Conservation (phyloP, 164 flowering plant genomes). For the Tetracentron sinense region DNA sequence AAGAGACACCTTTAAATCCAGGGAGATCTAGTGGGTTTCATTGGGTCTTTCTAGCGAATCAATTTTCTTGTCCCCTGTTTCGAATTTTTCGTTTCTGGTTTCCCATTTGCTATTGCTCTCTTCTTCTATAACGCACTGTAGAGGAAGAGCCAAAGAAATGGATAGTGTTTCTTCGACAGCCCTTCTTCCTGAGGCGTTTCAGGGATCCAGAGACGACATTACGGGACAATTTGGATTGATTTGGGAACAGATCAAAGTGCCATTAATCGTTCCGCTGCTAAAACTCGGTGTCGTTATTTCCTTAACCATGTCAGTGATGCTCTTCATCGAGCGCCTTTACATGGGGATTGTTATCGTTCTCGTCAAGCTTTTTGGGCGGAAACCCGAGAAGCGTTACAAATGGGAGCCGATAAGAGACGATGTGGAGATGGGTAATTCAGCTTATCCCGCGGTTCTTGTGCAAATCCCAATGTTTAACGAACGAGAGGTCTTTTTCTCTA, state of each 20-base stretch:
- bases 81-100: constrained; percentile 3
- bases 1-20: constrained; percentile 9
- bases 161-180: constrained; percentile 21
- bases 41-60: constrained; percentile 5
- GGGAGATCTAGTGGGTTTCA: constrained; percentile 17
- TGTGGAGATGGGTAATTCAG: constrained; percentile 48
- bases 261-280: constrained; percentile 49
- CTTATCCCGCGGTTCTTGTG: constrained; percentile 68
- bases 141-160: constrained; percentile 25
- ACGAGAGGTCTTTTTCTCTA: constrained; percentile 49
- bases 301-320: constrained; percentile 52
- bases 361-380: constrained; percentile 46
- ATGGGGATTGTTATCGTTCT: constrained; percentile 48
- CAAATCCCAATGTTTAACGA: constrained; percentile 95
- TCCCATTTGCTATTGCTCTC: no score
- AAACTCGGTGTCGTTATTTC: constrained; percentile 38
- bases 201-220: constrained; percentile 33
- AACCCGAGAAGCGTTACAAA: constrained; percentile 61
- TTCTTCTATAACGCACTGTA: no score
- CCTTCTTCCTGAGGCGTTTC: constrained; percentile 29
- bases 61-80: background rate
- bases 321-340: constrained; percentile 57
- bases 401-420: constrained; percentile 59
- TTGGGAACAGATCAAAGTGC: constrained; percentile 53
- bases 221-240: constrained; percentile 32